These are phyloP conservation scores for Castanea crenata DNA, from an alignment of 306 rosid species.

Conservation along the genomic window DNA sequence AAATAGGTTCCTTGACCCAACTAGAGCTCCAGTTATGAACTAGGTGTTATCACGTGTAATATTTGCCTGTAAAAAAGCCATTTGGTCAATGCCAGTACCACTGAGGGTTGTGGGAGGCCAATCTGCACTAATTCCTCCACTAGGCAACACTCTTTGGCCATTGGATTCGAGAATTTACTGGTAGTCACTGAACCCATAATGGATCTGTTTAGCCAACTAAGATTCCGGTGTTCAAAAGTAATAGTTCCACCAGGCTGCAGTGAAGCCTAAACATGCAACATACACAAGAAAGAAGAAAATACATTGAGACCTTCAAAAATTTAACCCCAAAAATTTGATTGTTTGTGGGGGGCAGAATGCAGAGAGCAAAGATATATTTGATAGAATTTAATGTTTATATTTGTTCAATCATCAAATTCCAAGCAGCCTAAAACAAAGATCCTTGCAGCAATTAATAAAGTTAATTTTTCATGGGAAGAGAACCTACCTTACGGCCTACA, in stretches of 20 bases:
- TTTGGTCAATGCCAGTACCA: conserved; percentile 86
- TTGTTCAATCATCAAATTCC: too few relatives aligned
- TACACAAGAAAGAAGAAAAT: not conserved
- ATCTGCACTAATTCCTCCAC: conserved; percentile 82
- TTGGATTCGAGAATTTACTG: conserved; percentile 64
- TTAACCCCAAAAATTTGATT: not conserved
- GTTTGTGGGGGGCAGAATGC: too few relatives aligned
- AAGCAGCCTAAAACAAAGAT: too few relatives aligned
- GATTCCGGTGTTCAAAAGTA: conserved; percentile 79
- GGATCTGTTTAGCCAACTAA: conserved; percentile 38
- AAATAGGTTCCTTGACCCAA: conserved; percentile 75
- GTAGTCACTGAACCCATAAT: too few relatives aligned
- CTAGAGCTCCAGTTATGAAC: conserved; percentile 82
- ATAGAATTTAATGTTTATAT: too few relatives aligned
- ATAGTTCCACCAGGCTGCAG: conserved; percentile 95
- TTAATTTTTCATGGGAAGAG: too few relatives aligned
- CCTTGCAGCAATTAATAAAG: too few relatives aligned
- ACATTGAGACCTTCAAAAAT: conserved; percentile 13
- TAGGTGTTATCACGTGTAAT: conserved; percentile 89
- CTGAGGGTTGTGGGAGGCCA: conserved; percentile 98
- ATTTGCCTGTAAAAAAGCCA: conserved; percentile 90
- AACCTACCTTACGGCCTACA: too few relatives aligned
- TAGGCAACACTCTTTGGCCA: conserved; percentile 80
- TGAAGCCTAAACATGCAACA: conserved; percentile 66
- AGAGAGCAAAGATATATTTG: not conserved